These are phyloP conservation scores for Alloascoidea hylecoeti DNA, from an alignment of 805 yeast species.

Conservation along the genomic window DNA sequence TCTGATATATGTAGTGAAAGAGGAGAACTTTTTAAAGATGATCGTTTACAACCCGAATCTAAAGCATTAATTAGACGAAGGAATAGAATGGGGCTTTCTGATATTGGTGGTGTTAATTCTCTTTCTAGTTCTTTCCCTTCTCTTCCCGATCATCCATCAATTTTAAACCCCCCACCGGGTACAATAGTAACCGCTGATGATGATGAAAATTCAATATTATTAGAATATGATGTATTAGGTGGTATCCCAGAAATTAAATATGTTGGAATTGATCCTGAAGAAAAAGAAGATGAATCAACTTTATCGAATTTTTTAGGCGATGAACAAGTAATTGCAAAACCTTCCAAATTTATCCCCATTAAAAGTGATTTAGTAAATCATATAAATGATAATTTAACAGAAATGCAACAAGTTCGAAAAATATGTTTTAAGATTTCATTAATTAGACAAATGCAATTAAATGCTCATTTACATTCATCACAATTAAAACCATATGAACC, in stretches of 20 bases:
- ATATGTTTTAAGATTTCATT: conserved; percentile 79
- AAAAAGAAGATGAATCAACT: conserved; percentile 10
- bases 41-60: conserved; percentile 39
- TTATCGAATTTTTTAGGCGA: conserved; percentile 11
- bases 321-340: conserved; percentile 19
- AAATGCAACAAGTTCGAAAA: conserved; percentile 80
- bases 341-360: conserved; percentile 25
- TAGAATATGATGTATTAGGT: conserved; percentile 78
- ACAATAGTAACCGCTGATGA: conserved; percentile 5
- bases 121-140: no score
- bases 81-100: conserved; percentile 1
- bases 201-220: conserved; percentile 31
- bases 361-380: conserved; percentile 46
- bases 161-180: conserved; percentile 2
- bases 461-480: conserved; percentile 58
- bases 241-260: conserved; percentile 58
- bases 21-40: conserved; percentile 46
- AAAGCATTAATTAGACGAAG: conserved; percentile 4
- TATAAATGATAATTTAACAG: conserved; percentile 49
- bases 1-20: conserved; percentile 64
- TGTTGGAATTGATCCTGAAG: conserved; percentile 34
- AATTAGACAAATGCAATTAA: conserved; percentile 83
- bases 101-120: no score
- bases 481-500: conserved; percentile 61
- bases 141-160: neutral